Evolutionary conservation across 768 basidiomycete species (phyloP).

Genomic region (Termitomyces sp.): DNA sequence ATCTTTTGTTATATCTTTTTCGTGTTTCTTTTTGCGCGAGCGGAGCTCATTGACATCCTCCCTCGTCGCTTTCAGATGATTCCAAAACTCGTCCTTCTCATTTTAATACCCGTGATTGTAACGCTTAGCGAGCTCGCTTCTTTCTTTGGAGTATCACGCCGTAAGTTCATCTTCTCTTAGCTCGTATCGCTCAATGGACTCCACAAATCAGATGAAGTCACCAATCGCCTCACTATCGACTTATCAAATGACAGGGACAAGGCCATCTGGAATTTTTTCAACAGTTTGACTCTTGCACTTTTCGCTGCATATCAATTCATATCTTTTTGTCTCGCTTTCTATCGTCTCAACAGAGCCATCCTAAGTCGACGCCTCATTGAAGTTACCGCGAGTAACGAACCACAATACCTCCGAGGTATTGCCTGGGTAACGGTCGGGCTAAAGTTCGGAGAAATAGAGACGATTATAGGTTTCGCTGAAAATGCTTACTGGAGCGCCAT

Average conservation of each 20-base stretch:
- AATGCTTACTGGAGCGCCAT: slow-evolving; percentile 49
- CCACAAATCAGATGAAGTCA: slow-evolving; percentile 6
- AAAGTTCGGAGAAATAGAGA: slow-evolving; percentile 62
- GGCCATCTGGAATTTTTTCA: slow-evolving; percentile 51
- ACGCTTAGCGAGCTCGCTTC: slow-evolving; percentile 57
- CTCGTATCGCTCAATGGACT: background rate
- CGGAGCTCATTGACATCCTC: slow-evolving; percentile 46
- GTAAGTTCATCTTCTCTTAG: slow-evolving; percentile 31
- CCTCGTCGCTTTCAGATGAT: slow-evolving; percentile 44
- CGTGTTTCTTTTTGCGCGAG: slow-evolving; percentile 51
- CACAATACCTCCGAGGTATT: slow-evolving; percentile 53
- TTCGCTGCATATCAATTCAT: slow-evolving; percentile 53
- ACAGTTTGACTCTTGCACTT: slow-evolving; percentile 53
- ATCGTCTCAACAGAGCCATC: slow-evolving; percentile 48
- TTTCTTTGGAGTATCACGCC: slow-evolving; percentile 52
- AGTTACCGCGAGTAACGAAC: slow-evolving; percentile 33
- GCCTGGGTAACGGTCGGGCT: slow-evolving; percentile 62
- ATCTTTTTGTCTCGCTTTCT: slow-evolving; percentile 54
- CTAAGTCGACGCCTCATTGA: slow-evolving; percentile 51
- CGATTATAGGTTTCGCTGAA: slow-evolving; percentile 54
- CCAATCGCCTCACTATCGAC: slow-evolving; percentile 15
- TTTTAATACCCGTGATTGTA: slow-evolving; percentile 53
- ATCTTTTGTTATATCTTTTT: slow-evolving; percentile 59
- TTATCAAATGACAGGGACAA: slow-evolving; percentile 33
- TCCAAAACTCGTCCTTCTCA: slow-evolving; percentile 38